A percentile compares a stretch with the other conserved stretches of the same genome.
These are phyloP conservation scores for Cladophialophora carrionii DNA, from an alignment of 2,329 filamentous ascomycete species.

Conservation along the genomic window DNA sequence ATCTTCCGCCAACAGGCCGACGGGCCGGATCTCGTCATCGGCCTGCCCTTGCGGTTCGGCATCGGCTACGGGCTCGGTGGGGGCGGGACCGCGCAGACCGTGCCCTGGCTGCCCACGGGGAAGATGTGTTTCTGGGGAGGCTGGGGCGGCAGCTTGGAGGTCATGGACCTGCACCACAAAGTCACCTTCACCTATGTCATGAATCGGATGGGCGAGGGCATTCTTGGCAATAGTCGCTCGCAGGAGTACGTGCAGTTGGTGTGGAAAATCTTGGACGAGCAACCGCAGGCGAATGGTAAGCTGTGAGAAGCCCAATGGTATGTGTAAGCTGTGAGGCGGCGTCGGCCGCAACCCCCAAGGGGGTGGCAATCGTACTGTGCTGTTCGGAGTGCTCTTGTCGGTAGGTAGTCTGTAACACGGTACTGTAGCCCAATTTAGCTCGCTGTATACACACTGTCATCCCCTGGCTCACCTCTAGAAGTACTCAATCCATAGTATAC, in stretches of 20 bases:
- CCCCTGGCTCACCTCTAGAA: too few species aligned
- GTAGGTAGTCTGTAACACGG: too few species aligned
- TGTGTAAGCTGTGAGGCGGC: too few species aligned
- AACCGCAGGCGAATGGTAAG: conserved; percentile 7
- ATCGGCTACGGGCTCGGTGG: conserved; percentile 49
- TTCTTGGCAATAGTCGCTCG: conserved; percentile 41
- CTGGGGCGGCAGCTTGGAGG: conserved; percentile 51
- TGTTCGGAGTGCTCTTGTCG: too few species aligned
- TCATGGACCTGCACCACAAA: conserved; percentile 51
- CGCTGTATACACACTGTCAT: too few species aligned
- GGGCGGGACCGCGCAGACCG: conserved; percentile 35
- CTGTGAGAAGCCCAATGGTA: not conserved
- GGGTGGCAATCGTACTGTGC: too few species aligned
- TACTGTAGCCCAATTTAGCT: too few species aligned
- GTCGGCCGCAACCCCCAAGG: too few species aligned
- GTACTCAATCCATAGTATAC: too few species aligned
- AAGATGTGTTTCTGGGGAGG: conserved; percentile 50
- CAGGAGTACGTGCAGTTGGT: conserved; percentile 43
- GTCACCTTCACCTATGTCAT: conserved; percentile 53
- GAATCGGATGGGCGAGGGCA: conserved; percentile 49
- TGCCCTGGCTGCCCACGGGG: conserved; percentile 43
- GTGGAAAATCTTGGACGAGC: conserved; percentile 38
- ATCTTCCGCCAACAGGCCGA: conserved; percentile 52
- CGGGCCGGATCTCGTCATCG: conserved; percentile 49
- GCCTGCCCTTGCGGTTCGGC: conserved; percentile 46